Percentiles rank a stretch among this genome's conserved stretches.
Evolutionary conservation across 2,329 filamentous ascomycete genomes (phyloP).

Genomic region (Sporothrix curviconia): DNA sequence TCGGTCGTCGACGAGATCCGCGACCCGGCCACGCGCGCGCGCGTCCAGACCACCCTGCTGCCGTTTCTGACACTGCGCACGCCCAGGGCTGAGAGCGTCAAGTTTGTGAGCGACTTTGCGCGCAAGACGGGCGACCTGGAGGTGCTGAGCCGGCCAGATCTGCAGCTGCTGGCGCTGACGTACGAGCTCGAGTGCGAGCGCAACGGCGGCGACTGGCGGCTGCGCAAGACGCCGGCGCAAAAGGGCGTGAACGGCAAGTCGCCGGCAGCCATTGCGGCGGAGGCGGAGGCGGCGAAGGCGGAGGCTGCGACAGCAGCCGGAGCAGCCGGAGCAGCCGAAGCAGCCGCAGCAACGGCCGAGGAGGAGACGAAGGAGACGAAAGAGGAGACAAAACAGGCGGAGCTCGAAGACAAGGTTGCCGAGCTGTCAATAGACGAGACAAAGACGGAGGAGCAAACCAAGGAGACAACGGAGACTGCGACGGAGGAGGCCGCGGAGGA

Average conservation of each 20-base stretch:
- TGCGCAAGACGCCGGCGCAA: conserved; percentile 73
- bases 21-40: conserved; percentile 70
- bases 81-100: conserved; percentile 70
- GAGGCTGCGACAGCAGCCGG: too few relatives aligned
- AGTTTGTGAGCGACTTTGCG: conserved; percentile 76
- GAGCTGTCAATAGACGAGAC: neutral
- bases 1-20: conserved; percentile 83
- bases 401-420: conserved; percentile 4
- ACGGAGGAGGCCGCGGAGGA: neutral
- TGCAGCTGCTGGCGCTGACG: conserved; percentile 80
- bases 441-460: neutral
- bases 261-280: conserved; percentile 30
- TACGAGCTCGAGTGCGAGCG: conserved; percentile 93
- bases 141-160: conserved; percentile 81
- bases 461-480: neutral
- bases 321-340: neutral
- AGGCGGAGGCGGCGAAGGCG: neutral
- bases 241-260: conserved; percentile 68
- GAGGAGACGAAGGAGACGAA: neutral
- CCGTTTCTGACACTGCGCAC: conserved; percentile 76
- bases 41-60: conserved; percentile 75
- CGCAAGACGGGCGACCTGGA: conserved; percentile 81
- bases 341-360: neutral
- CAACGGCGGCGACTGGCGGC: conserved; percentile 81
- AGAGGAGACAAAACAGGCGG: conserved; percentile 11